Percentiles rank a stretch among this genome's conserved stretches.
These are phyloP conservation scores for Citrus hindsii DNA, from an alignment of 345 rosid species.

Conservation along the genomic window DNA sequence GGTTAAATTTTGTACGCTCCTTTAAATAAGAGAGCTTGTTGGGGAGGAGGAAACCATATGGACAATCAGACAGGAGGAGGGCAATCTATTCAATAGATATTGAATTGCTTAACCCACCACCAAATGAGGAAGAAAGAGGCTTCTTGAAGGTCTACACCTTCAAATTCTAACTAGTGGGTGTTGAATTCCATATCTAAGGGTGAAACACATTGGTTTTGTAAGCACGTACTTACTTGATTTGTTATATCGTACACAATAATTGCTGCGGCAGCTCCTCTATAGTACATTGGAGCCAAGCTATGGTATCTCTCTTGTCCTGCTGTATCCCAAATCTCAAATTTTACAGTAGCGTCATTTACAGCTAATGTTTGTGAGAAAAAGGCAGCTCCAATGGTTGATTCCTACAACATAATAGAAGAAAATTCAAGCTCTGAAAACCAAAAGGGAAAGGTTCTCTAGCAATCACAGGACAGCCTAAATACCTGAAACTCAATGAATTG, in stretches of 20 bases:
- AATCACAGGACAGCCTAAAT: neutral
- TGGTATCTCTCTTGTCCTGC: conserved; percentile 98
- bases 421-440: conserved; percentile 11
- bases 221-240: conserved; percentile 51
- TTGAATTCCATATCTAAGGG: neutral
- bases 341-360: conserved; percentile 88
- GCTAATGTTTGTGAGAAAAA: conserved; percentile 94
- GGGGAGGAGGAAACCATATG: neutral
- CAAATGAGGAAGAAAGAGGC: neutral
- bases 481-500: conserved; percentile 96
- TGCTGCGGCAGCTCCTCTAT: conserved; percentile 96
- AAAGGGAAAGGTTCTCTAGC: neutral
- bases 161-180: neutral
- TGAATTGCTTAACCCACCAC: neutral
- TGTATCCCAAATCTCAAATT: conserved; percentile 99
- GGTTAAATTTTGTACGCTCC: neutral
- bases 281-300: conserved; percentile 98
- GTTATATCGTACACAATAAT: conserved; percentile 87
- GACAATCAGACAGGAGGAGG: neutral
- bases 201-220: neutral
- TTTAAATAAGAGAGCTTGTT: neutral
- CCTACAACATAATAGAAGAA: conserved; percentile 41
- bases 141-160: neutral
- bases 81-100: neutral
- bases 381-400: conserved; percentile 97